phyloP scores from a whole-genome alignment of 345 rosid species.

The Fremontodendron californicum region DNA sequence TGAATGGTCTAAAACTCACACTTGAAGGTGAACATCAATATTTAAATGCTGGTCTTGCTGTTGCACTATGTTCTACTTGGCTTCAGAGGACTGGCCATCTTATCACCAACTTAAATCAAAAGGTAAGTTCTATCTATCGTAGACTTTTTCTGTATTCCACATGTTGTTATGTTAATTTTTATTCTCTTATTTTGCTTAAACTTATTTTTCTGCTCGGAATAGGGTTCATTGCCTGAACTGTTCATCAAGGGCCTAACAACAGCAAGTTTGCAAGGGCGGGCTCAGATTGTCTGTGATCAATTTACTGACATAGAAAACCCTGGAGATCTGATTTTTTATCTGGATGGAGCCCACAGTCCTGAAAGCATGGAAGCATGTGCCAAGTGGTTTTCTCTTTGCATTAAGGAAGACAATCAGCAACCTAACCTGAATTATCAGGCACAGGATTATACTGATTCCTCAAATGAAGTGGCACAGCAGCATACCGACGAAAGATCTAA shows the following conservation, averaged over 20 bases:
- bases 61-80: constrained; percentile 72
- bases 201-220: constrained; percentile 23
- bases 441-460: neutral
- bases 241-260: constrained; percentile 77
- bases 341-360: constrained; percentile 99
- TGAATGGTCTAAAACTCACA: constrained; percentile 70
- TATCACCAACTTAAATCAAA: constrained; percentile 40
- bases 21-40: constrained; percentile 96
- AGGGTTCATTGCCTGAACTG: constrained; percentile 75
- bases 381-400: constrained; percentile 74
- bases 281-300: constrained; percentile 69
- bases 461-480: constrained; percentile 15
- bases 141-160: neutral
- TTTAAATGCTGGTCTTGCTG: constrained; percentile 84
- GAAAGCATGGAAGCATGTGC: constrained; percentile 96
- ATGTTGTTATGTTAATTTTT: neutral
- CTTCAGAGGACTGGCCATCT: constrained; percentile 76
- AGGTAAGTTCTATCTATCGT: constrained; percentile 32
- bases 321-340: constrained; percentile 71
- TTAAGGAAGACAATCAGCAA: constrained; percentile 45
- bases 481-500: constrained; percentile 12
- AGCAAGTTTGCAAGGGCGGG: constrained; percentile 92
- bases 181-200: constrained; percentile 3
- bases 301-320: constrained; percentile 35
- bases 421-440: constrained; percentile 25